phyloP scores from a whole-genome alignment of 306 rosid species.

The Pyrus betulifolia region DNA sequence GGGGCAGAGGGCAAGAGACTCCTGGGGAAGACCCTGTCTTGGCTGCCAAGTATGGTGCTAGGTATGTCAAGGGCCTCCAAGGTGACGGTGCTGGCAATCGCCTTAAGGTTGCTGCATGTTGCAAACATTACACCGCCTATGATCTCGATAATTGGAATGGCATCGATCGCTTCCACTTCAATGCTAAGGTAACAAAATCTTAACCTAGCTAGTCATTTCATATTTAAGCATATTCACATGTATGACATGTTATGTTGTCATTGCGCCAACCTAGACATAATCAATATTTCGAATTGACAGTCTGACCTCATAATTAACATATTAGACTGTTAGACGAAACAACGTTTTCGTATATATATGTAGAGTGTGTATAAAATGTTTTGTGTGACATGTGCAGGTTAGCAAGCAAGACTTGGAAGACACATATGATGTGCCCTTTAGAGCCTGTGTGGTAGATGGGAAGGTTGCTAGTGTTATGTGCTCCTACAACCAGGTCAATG shows the following conservation, averaged over 20 bases:
- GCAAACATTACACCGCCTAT: constrained; percentile 90
- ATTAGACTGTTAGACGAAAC: no score
- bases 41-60: constrained; percentile 63
- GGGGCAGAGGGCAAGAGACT: constrained; percentile 96
- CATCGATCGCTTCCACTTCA: constrained; percentile 68
- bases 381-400: constrained; percentile 30
- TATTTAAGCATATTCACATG: neutral
- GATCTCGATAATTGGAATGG: constrained; percentile 95
- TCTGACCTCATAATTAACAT: neutral
- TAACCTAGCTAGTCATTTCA: neutral
- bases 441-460: constrained; percentile 75
- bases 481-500: constrained; percentile 94
- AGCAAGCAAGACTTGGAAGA: constrained; percentile 81
- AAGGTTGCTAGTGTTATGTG: constrained; percentile 93
- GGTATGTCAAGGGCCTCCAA: constrained; percentile 73
- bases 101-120: constrained; percentile 91
- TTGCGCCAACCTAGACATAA: no score
- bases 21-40: constrained; percentile 81
- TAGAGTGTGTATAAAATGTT: no score
- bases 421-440: constrained; percentile 79
- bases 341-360: neutral
- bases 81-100: constrained; percentile 51
- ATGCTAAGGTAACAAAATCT: constrained; percentile 54
- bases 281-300: neutral
- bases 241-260: neutral